Conservation (phyloP, 768 basidiomycete species). For the Boletus insuetus region DNA sequence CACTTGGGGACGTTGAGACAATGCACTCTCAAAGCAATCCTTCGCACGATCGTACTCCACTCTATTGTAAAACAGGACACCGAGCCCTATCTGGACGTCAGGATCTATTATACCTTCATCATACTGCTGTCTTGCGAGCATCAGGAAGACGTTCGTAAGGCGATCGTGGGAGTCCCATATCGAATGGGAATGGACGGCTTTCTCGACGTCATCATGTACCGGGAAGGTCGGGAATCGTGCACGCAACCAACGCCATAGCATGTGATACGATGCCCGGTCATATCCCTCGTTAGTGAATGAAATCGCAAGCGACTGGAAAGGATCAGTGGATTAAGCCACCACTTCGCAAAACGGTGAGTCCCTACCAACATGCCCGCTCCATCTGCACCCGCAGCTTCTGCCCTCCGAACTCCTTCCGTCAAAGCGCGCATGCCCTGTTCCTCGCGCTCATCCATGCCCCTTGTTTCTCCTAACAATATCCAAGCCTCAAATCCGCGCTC, state of each 20-base stretch:
- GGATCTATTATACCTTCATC: slow-evolving; percentile 69
- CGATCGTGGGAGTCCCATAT: slow-evolving; percentile 81
- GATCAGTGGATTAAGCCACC: slow-evolving; percentile 9
- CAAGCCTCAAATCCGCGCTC: slow-evolving; percentile 87
- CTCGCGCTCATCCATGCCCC: slow-evolving; percentile 88
- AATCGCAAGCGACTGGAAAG: slow-evolving; percentile 80
- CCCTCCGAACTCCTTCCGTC: slow-evolving; percentile 64
- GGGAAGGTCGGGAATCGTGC: slow-evolving; percentile 58
- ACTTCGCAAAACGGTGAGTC: slow-evolving; percentile 4
- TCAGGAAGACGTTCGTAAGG: slow-evolving; percentile 81
- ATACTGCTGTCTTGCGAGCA: slow-evolving; percentile 81
- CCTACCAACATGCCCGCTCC: slow-evolving; percentile 76
- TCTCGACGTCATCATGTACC: slow-evolving; percentile 53
- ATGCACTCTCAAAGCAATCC: slow-evolving; percentile 91
- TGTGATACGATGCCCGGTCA: slow-evolving; percentile 81
- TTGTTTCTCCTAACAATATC: slow-evolving; percentile 87
- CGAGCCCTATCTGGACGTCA: slow-evolving; percentile 91
- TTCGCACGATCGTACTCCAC: slow-evolving; percentile 84
- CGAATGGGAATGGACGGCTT: slow-evolving; percentile 52
- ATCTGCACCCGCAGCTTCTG: slow-evolving; percentile 59
- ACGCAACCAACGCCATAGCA: slow-evolving; percentile 82
- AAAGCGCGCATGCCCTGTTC: slow-evolving; percentile 80
- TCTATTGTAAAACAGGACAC: slow-evolving; percentile 89
- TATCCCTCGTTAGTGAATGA: slow-evolving; percentile 94
- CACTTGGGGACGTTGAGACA: slow-evolving; percentile 74